phyloP scores from a whole-genome alignment of 2,329 filamentous ascomycete species.

The Gnomoniopsis sp. region DNA sequence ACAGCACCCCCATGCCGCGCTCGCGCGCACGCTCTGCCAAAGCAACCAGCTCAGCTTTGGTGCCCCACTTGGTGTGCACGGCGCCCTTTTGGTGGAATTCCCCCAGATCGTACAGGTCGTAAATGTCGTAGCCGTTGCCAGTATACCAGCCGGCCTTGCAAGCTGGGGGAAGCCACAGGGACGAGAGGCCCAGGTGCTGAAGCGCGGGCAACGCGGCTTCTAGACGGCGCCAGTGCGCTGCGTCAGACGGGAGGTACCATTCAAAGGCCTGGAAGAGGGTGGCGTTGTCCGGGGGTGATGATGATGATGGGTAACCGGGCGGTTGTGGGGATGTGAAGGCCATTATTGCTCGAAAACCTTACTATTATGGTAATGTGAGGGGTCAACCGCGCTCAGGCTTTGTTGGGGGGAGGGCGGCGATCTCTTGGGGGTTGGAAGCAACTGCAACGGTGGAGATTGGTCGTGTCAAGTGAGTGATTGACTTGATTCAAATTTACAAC shows the following conservation, averaged over 20 bases:
- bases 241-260: slow-evolving; percentile 64
- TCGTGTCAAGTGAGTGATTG: too few species aligned
- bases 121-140: slow-evolving; percentile 67
- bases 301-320: background rate
- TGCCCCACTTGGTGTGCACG: slow-evolving; percentile 65
- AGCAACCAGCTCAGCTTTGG: slow-evolving; percentile 55
- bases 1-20: slow-evolving; percentile 56
- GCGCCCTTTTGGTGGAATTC: slow-evolving; percentile 70
- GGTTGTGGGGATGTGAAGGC: background rate
- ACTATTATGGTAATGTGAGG: background rate
- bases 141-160: slow-evolving; percentile 62
- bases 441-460: too few species aligned
- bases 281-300: slow-evolving; percentile 29
- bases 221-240: slow-evolving; percentile 60
- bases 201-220: slow-evolving; percentile 48
- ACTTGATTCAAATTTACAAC: too few species aligned
- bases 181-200: slow-evolving; percentile 57
- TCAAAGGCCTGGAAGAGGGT: slow-evolving; percentile 68
- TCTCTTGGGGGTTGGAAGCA: too few species aligned
- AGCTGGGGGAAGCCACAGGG: slow-evolving; percentile 67
- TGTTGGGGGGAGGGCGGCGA: too few species aligned
- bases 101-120: slow-evolving; percentile 65
- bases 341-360: background rate
- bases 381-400: too few species aligned
- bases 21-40: slow-evolving; percentile 49